Evolutionary conservation across 2,329 filamentous ascomycete genomes (phyloP), one percentile per base, ranked within the genome.

Genomic region (Claviceps pusilla): DNA sequence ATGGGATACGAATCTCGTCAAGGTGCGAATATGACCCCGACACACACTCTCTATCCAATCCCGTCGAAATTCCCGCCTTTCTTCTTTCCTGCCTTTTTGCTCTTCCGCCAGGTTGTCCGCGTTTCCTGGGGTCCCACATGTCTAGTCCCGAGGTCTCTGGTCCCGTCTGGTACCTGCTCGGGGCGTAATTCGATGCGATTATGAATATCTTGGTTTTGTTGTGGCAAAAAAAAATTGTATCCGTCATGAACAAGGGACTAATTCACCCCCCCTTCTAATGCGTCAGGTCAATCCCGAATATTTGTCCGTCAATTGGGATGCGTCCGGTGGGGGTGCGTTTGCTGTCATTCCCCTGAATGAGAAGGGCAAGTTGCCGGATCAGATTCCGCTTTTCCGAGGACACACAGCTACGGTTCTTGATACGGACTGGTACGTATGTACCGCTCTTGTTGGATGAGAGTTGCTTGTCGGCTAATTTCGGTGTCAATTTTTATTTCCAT

Each of bases 1-100:
- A 54, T 98, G 93, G 93, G 93, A 98, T 71, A 96, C 90, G 65
- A 98, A 98, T 75, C 76, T 98, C 66, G 80, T 97, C 74, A 97
- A 97, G 85, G 89, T 94, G 71, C 69, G 77, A 54, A 11, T 39
- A 19, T 19, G 19, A 19, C 19, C 19, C 19, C 19, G 14, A 37
- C 24, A 24, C 31, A 37, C 11, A 5, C 31, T 31, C 9, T 16
- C 24, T 12, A 6, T 10, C 19, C 7, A 9, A 12, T 7, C 29
- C 46, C 4, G 4, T n/a, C 12, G 28, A 16, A 29, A 47, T 47
- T 7, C 45, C 45, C 24, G 14, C 24, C 45, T 31, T 11, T 29
- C 1, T 29, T 31, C 16, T 14, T 41, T n/a, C 14, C 11, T 37
- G 42, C 14, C 19, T 6, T 11, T 29, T 14, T 31, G 4, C 6